Evolutionary conservation across 768 basidiomycete species (phyloP).

Genomic region (Coprinopsis cinerea): DNA sequence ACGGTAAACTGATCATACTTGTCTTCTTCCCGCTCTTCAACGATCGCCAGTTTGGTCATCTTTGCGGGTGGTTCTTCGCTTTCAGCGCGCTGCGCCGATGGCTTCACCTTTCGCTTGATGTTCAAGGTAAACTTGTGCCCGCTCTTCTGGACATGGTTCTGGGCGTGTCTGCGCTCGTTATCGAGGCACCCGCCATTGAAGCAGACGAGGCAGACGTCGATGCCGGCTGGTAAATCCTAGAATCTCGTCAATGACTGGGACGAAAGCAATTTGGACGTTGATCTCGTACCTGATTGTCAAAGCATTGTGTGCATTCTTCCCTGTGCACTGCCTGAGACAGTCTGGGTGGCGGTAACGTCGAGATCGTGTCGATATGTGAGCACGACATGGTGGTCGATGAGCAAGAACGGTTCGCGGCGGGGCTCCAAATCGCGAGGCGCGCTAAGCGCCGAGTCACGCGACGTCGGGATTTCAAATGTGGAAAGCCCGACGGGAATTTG

Average conservation of each 20-base stretch:
- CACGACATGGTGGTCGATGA: too few species aligned
- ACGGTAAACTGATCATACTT: conserved; percentile 65
- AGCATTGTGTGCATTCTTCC: conserved; percentile 97
- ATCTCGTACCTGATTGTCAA: conserved; percentile 75
- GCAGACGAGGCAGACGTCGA: conserved; percentile 88
- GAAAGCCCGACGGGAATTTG: too few species aligned
- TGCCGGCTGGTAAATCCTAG: conserved; percentile 72
- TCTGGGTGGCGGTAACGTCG: conserved; percentile 47
- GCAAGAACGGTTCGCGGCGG: too few species aligned
- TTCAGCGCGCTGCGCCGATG: conserved; percentile 55
- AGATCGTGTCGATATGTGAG: conserved; percentile 46
- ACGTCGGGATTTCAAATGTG: too few species aligned
- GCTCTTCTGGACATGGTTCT: conserved; percentile 63
- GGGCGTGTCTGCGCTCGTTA: conserved; percentile 61
- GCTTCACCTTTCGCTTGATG: conserved; percentile 67
- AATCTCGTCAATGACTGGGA: too few species aligned
- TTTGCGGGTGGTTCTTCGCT: conserved; percentile 84
- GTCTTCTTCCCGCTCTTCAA: conserved; percentile 84
- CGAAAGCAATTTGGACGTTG: too few species aligned
- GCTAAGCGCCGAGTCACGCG: too few species aligned
- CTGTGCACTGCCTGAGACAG: conserved; percentile 73
- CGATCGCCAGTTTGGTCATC: conserved; percentile 84
- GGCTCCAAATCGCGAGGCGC: too few species aligned
- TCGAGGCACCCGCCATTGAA: conserved; percentile 90
- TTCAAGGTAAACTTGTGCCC: conserved; percentile 78